A percentile compares a stretch with the other conserved stretches of the same genome.
Conservation (phyloP, 2,329 filamentous ascomycete species). For the Coleophoma eucalyptorum region DNA sequence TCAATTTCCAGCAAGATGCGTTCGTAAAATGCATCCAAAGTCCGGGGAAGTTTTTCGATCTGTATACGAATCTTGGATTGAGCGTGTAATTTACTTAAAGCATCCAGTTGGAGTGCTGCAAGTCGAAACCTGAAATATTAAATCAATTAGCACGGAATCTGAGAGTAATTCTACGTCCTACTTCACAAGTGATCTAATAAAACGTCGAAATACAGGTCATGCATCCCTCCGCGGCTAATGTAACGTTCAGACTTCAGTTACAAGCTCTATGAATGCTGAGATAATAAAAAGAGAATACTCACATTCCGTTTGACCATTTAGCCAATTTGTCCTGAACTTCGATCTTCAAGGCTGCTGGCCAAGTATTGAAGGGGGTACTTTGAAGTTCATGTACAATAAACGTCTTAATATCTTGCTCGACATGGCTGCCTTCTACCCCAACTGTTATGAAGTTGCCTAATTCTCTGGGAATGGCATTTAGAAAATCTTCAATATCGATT, state of each 20-base stretch:
- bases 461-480: background rate
- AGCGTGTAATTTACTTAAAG: background rate
- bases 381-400: conserved; percentile 1
- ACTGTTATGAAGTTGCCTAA: background rate
- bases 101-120: conserved; percentile 12
- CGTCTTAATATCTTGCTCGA: conserved; percentile 5
- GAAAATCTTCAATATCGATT: conserved; percentile 2
- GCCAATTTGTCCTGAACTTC: conserved; percentile 1
- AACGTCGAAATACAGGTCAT: no score
- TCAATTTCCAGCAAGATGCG: conserved; percentile 3
- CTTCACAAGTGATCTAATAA: no score
- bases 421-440: background rate
- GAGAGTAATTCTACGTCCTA: no score
- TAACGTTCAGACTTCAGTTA: conserved; percentile 1
- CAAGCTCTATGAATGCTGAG: no score
- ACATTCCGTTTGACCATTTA: conserved; percentile 4
- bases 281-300: background rate
- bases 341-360: background rate
- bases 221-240: no score
- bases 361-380: background rate
- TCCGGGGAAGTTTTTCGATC: conserved; percentile 5
- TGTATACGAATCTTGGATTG: background rate
- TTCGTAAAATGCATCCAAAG: conserved; percentile 9
- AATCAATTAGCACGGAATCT: background rate
- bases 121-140: conserved; percentile 8